phyloP scores from a whole-genome alignment of 768 basidiomycete genomes.

The Basidioascus undulatus region DNA sequence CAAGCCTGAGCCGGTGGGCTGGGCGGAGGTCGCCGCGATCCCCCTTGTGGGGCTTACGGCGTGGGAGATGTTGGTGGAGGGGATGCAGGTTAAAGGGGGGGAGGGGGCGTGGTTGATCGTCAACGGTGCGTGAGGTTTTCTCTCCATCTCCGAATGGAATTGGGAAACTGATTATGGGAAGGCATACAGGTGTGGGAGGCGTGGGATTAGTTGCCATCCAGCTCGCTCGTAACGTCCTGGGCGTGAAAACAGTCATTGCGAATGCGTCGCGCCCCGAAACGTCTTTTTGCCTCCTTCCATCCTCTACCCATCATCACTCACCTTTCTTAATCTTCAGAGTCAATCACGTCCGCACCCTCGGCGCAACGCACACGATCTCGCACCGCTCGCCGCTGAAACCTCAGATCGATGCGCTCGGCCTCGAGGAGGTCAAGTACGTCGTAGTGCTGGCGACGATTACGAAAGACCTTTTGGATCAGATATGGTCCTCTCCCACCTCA shows the following conservation, averaged over 20 bases:
- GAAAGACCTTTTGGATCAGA: slow-evolving; percentile 1
- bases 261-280: slow-evolving; percentile 4
- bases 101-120: background rate
- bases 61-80: slow-evolving; percentile 7
- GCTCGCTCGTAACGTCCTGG: background rate
- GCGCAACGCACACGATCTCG: background rate
- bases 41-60: slow-evolving; percentile 5
- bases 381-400: background rate
- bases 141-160: too few relatives aligned
- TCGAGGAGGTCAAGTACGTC: background rate
- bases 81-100: background rate
- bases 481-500: background rate
- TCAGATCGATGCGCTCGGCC: slow-evolving; percentile 1
- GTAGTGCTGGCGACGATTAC: background rate
- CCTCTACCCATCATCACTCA: background rate
- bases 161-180: too few relatives aligned
- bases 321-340: background rate
- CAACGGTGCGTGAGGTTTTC: too few relatives aligned
- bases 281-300: background rate
- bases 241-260: slow-evolving; percentile 2
- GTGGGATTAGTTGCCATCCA: background rate
- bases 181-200: background rate
- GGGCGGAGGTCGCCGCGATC: slow-evolving; percentile 5
- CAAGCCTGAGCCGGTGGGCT: background rate
- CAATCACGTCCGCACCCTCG: background rate